Evolutionary conservation across 2,329 filamentous ascomycete genomes (phyloP).

Genomic region (Leptodontidium sp.): DNA sequence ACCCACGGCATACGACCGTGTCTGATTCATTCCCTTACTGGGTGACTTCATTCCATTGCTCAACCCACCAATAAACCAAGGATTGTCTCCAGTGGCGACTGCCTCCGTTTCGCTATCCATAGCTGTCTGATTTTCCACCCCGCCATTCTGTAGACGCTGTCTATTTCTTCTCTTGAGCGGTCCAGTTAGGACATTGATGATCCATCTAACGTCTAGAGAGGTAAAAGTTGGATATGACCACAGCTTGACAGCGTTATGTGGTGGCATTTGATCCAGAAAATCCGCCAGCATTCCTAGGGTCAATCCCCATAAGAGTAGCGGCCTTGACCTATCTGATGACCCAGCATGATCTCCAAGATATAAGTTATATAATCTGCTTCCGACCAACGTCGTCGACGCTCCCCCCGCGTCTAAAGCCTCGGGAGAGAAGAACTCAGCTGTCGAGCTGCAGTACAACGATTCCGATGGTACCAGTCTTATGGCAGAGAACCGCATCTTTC

Average conservation of each 20-base stretch:
- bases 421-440: constrained; percentile 55
- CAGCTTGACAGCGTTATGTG: constrained; percentile 64
- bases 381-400: constrained; percentile 17
- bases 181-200: constrained; percentile 67
- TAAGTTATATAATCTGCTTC: constrained; percentile 39
- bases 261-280: constrained; percentile 72
- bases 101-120: constrained; percentile 43
- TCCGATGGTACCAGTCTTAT: constrained; percentile 69
- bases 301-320: constrained; percentile 72
- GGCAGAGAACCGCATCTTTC: constrained; percentile 73
- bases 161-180: constrained; percentile 61
- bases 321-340: constrained; percentile 45
- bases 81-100: constrained; percentile 36
- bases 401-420: constrained; percentile 9
- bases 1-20: constrained; percentile 41
- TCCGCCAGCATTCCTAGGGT: constrained; percentile 73
- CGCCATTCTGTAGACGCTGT: constrained; percentile 42
- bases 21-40: constrained; percentile 34
- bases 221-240: constrained; percentile 77
- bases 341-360: constrained; percentile 47
- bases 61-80: constrained; percentile 36
- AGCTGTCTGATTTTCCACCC: constrained; percentile 41
- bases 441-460: constrained; percentile 63
- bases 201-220: constrained; percentile 64
- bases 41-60: constrained; percentile 33